phyloP scores from a whole-genome alignment of 805 yeast genomes.

The Wickerhamiella shivajii region DNA sequence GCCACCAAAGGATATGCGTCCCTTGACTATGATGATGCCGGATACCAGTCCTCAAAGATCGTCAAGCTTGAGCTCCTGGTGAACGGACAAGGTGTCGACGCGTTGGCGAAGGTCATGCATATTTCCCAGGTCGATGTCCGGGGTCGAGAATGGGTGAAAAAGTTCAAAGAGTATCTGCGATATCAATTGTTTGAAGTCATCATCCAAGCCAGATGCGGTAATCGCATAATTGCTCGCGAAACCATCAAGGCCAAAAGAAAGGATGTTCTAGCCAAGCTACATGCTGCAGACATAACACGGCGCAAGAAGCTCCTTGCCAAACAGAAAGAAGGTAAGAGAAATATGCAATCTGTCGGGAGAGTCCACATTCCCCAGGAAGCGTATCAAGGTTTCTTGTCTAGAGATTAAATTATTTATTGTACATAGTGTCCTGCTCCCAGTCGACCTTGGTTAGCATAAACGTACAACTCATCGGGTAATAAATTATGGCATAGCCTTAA shows the following conservation, averaged over 20 bases:
- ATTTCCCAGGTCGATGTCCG: constrained; percentile 52
- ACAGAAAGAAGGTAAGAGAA: constrained; percentile 89
- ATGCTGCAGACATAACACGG: constrained; percentile 85
- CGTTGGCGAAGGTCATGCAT: constrained; percentile 83
- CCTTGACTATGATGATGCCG: constrained; percentile 86
- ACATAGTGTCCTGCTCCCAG: neutral
- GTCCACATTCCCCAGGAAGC: constrained; percentile 73
- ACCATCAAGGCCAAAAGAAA: constrained; percentile 87
- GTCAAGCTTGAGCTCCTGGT: constrained; percentile 80
- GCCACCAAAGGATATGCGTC: constrained; percentile 87
- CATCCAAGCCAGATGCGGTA: constrained; percentile 76
- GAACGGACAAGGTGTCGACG: constrained; percentile 82
- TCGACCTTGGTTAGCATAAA: too few species aligned
- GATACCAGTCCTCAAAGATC: constrained; percentile 64
- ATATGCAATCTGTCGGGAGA: constrained; percentile 63
- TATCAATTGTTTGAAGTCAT: constrained; percentile 85
- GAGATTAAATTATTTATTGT: constrained; percentile 9
- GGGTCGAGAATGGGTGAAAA: constrained; percentile 71
- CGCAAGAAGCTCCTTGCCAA: constrained; percentile 73
- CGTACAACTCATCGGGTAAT: too few species aligned
- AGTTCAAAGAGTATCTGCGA: constrained; percentile 63
- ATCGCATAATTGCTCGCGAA: constrained; percentile 73
- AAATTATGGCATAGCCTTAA: too few species aligned
- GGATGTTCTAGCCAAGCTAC: constrained; percentile 86
- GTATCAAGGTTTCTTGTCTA: constrained; percentile 62